These are phyloP conservation scores for Tanozyma kutaoensis DNA, from an alignment of 805 yeast species.

Conservation along the genomic window DNA sequence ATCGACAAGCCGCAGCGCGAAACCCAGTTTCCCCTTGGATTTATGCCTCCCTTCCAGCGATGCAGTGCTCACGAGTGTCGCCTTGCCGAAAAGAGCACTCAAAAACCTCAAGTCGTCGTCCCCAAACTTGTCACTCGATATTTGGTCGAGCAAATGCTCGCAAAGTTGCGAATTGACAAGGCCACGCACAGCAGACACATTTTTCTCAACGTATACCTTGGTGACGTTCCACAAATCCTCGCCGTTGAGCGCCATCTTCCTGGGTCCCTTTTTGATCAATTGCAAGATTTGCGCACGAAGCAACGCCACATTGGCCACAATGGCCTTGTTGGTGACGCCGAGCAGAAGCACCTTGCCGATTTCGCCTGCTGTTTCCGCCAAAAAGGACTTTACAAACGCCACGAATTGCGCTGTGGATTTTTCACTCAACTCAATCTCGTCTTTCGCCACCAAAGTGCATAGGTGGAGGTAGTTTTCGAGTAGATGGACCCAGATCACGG, in stretches of 20 bases:
- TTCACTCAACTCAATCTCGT: slow-evolving; percentile 26
- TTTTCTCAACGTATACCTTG: slow-evolving; percentile 34
- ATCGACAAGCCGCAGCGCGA: slow-evolving; percentile 43
- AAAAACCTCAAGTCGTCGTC: slow-evolving; percentile 32
- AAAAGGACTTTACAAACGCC: slow-evolving; percentile 40
- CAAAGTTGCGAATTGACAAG: slow-evolving; percentile 38
- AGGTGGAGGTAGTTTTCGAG: slow-evolving; percentile 48
- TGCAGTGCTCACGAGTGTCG: slow-evolving; percentile 6
- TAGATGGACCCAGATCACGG: slow-evolving; percentile 70
- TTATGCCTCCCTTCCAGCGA: slow-evolving; percentile 10
- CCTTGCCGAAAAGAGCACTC: slow-evolving; percentile 33
- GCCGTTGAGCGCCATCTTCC: slow-evolving; percentile 44
- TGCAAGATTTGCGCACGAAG: slow-evolving; percentile 39
- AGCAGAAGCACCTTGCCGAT: slow-evolving; percentile 47
- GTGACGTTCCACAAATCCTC: slow-evolving; percentile 55
- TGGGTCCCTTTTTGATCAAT: slow-evolving; percentile 39
- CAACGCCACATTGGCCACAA: slow-evolving; percentile 34
- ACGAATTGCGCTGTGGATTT: slow-evolving; percentile 47
- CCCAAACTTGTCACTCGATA: slow-evolving; percentile 34
- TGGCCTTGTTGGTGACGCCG: slow-evolving; percentile 64
- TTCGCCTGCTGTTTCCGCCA: slow-evolving; percentile 51
- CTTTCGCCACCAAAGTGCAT: too few relatives aligned
- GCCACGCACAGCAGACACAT: slow-evolving; percentile 31
- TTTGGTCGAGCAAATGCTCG: slow-evolving; percentile 32
- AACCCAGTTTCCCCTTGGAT: slow-evolving; percentile 10